Conservation (phyloP, 1,139 yeast genomes). For the Debaryomycetaceae sp. region DNA sequence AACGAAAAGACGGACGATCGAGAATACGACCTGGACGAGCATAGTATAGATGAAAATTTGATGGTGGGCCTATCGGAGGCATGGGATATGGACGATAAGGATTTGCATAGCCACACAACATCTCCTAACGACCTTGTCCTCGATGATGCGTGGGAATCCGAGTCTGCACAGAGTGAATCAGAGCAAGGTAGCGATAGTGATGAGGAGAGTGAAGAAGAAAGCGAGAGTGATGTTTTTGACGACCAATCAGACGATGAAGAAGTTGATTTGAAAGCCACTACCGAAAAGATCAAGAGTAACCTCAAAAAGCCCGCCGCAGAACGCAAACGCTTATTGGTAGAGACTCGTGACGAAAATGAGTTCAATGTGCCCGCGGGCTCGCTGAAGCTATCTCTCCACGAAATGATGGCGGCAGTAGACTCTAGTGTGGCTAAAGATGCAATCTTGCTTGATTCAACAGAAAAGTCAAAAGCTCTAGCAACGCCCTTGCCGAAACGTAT, state of each 20-base stretch:
- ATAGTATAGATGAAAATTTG: conserved; percentile 60
- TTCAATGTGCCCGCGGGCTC: conserved; percentile 53
- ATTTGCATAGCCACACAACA: conserved; percentile 14
- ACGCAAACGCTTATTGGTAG: conserved; percentile 33
- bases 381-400: conserved; percentile 53
- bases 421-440: conserved; percentile 37
- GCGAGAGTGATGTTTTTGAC: conserved; percentile 13
- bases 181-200: conserved; percentile 12
- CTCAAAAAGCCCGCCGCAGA: conserved; percentile 23
- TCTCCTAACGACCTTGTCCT: conserved; percentile 25
- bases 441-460: conserved; percentile 30
- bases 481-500: conserved; percentile 82
- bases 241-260: conserved; percentile 11
- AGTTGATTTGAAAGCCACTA: conserved; percentile 25
- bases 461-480: conserved; percentile 39
- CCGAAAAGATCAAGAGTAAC: conserved; percentile 18
- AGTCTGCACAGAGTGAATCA: conserved; percentile 9
- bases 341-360: conserved; percentile 61
- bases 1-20: conserved; percentile 7
- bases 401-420: conserved; percentile 60
- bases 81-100: conserved; percentile 74
- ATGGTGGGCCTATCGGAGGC: conserved; percentile 71
- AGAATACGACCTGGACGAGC: conserved; percentile 18
- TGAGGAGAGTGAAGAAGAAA: conserved; percentile 7
- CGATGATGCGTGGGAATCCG: conserved; percentile 32